Evolutionary conservation across 1,284 basidiomycete genomes (phyloP).

Genomic region (Leccinum subrobustum): DNA sequence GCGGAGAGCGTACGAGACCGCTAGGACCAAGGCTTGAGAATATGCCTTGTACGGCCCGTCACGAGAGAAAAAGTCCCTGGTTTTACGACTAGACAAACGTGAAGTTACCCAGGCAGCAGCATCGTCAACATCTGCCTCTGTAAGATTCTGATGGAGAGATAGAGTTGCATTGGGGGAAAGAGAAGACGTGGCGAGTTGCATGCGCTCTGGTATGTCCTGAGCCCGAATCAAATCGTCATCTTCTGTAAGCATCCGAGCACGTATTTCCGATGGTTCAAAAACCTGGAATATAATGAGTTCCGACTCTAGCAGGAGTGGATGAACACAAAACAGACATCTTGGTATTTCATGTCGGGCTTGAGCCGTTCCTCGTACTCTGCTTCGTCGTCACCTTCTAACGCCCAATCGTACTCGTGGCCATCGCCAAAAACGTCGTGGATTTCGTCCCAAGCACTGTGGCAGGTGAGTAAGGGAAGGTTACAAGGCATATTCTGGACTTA

Average conservation of each 20-base stretch:
- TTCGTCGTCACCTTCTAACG: conserved; percentile 78
- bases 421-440: conserved; percentile 97
- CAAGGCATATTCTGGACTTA: conserved; percentile 41
- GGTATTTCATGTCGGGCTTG: conserved; percentile 81
- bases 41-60: conserved; percentile 60
- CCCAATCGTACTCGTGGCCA: conserved; percentile 96
- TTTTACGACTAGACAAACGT: conserved; percentile 80
- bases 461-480: conserved; percentile 16
- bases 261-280: conserved; percentile 97
- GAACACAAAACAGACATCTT: conserved; percentile 66
- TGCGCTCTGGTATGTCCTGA: conserved; percentile 92
- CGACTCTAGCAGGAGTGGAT: conserved; percentile 10
- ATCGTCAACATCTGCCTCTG: conserved; percentile 71
- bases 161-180: conserved; percentile 69
- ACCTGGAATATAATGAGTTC: conserved; percentile 55
- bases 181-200: conserved; percentile 91
- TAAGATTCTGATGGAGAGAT: conserved; percentile 64
- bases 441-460: conserved; percentile 88
- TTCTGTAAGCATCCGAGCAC: conserved; percentile 87
- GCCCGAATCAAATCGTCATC: conserved; percentile 93
- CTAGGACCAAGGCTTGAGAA: conserved; percentile 70
- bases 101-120: conserved; percentile 90
- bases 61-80: conserved; percentile 69
- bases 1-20: conserved; percentile 79
- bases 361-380: conserved; percentile 52